Base-by-base conservation (phyloP, 495 filamentous ascomycete genomes). In the Terfezia claveryi region DNA sequence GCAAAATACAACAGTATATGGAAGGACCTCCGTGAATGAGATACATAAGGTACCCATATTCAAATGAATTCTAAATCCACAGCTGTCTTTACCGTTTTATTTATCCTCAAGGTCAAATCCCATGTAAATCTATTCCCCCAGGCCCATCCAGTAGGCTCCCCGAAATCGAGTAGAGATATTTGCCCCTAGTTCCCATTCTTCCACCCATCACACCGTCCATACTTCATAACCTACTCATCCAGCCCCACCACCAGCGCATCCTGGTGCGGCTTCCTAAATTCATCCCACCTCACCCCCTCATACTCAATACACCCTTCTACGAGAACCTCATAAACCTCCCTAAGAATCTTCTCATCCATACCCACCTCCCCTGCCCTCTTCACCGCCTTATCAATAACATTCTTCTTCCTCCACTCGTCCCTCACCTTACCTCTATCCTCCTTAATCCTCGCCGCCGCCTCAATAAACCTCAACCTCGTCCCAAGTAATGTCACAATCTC, bases 391-490 rank as follows among this genome's bases (percentile, higher is more conserved):
- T 53, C 38, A 12, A 66, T 60, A 4, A 66, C 63, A 41, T 66
- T 62, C 10, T 60, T 51, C 23, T 64, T 61, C 27, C 63, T 53
- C 63, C 63, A 65, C 27, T 66, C 60, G 36, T 66, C 63, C 36
- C 63, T 57, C 10, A 66, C 63, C 10, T 55, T 51, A 4, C 50
- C 51, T 6, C 60, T 58, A 8, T 17, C 51, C 2, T 63, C 62
- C 49, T 66, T 66, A 53, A 66, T 66, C 23, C 63, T 53, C 36
- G 63, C 63, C 1, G 63, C 63, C 0, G 63, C 63, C 50, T 66
- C 63, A 44, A 66, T 66, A 56, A 57, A 66, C 14, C 63, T 60
- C 57, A 65, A 62, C 17, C 63, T 60, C 10, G 37, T 51, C 60
- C 62, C 63, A 6, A 66, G 54, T 10, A 66, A 55, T 1, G 58